Percentiles rank a stretch among this genome's conserved stretches.
phyloP scores from a whole-genome alignment of 164 flowering plant genomes.

The Houttuynia cordata region DNA sequence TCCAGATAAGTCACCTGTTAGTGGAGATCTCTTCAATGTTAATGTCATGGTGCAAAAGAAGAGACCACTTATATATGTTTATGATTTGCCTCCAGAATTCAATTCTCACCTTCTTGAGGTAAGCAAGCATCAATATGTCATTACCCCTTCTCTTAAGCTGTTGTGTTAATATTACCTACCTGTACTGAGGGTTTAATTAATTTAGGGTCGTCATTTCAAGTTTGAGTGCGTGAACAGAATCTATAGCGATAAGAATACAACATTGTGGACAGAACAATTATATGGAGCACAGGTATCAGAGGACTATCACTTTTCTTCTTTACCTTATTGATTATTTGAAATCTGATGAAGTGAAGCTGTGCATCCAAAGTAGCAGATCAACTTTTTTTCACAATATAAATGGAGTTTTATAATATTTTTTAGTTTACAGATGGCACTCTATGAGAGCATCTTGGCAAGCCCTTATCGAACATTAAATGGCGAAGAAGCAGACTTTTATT shows the following conservation, averaged over 20 bases:
- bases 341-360: neutral
- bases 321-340: neutral
- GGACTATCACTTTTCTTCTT: neutral
- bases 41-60: slow-evolving; percentile 63
- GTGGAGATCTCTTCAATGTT: slow-evolving; percentile 25
- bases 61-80: slow-evolving; percentile 89
- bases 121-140: slow-evolving; percentile 5
- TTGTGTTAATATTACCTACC: neutral
- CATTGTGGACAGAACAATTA: slow-evolving; percentile 80
- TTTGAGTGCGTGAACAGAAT: slow-evolving; percentile 85
- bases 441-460: slow-evolving; percentile 82
- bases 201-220: slow-evolving; percentile 91
- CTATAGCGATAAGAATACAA: slow-evolving; percentile 58
- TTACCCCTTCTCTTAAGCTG: neutral
- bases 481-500: slow-evolving; percentile 92
- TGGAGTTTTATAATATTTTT: neutral
- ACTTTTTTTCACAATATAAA: no score
- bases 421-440: slow-evolving; percentile 64
- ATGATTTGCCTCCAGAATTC: slow-evolving; percentile 89
- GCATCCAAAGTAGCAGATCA: neutral
- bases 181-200: neutral
- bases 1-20: slow-evolving; percentile 26
- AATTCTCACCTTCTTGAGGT: slow-evolving; percentile 94
- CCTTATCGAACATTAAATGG: slow-evolving; percentile 76
- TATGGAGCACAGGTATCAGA: slow-evolving; percentile 84